Conservation (phyloP, 2,329 filamentous ascomycete species). For the Alternaria viburni region DNA sequence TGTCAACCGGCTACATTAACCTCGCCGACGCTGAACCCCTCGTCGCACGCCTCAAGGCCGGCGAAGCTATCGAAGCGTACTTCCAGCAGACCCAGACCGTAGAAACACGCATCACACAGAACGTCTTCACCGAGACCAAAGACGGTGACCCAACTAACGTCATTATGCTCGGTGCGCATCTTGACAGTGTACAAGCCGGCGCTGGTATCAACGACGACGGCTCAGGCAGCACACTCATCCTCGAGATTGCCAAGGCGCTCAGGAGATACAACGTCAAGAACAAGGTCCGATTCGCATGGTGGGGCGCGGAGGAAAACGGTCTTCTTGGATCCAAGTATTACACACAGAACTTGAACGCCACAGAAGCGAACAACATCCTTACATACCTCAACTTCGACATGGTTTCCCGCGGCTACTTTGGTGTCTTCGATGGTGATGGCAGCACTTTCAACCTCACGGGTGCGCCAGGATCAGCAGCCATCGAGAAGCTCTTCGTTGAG, state of each 20-base stretch:
- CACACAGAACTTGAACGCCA: conserved; percentile 39
- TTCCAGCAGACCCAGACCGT: conserved; percentile 56
- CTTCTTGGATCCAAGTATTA: conserved; percentile 50
- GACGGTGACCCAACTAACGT: conserved; percentile 46
- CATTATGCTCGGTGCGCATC: conserved; percentile 49
- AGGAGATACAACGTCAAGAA: conserved; percentile 49
- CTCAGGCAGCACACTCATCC: conserved; percentile 46
- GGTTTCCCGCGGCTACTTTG: conserved; percentile 49
- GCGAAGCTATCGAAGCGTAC: conserved; percentile 49
- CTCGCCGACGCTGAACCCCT: conserved; percentile 52
- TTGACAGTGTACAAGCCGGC: conserved; percentile 47
- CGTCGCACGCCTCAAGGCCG: conserved; percentile 48
- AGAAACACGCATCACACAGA: conserved; percentile 58
- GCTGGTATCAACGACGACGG: conserved; percentile 53
- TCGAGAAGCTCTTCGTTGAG: conserved; percentile 47
- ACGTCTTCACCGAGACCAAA: conserved; percentile 50
- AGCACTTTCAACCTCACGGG: conserved; percentile 42
- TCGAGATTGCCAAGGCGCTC: conserved; percentile 47
- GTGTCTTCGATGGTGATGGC: conserved; percentile 50
- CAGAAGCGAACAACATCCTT: conserved; percentile 46
- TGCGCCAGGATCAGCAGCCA: conserved; percentile 41
- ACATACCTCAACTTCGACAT: conserved; percentile 54
- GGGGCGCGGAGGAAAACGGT: conserved; percentile 51
- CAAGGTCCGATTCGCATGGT: conserved; percentile 51
- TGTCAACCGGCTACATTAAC: conserved; percentile 53